Evolutionary conservation across 1,284 basidiomycete species (phyloP).

Genomic region (Austroboletus niveus): DNA sequence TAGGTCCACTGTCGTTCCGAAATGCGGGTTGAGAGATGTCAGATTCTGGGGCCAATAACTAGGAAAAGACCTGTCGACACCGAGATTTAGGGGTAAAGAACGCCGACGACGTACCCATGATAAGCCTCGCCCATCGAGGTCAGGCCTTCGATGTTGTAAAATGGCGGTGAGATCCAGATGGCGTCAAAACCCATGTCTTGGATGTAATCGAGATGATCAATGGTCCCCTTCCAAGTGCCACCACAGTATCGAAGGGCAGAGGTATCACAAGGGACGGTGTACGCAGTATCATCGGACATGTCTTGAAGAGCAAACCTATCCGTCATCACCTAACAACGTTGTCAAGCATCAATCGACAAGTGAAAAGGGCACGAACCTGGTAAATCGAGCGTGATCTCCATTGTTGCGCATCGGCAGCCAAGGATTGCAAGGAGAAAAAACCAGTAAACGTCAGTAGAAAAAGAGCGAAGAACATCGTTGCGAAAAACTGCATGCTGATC

Average conservation of each 20-base stretch:
- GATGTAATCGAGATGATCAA: conserved; percentile 75
- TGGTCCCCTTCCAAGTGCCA: conserved; percentile 71
- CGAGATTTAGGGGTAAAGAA: background rate
- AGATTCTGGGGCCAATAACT: conserved; percentile 65
- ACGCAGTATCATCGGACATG: conserved; percentile 38
- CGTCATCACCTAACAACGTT: conserved; percentile 49
- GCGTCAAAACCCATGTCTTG: conserved; percentile 76
- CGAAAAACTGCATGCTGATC: background rate
- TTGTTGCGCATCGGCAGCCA: conserved; percentile 36
- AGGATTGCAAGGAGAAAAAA: conserved; percentile 12
- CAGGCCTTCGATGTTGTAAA: conserved; percentile 59
- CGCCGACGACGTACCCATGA: conserved; percentile 46
- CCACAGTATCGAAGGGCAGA: conserved; percentile 63
- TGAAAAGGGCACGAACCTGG: conserved; percentile 29
- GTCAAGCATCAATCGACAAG: background rate
- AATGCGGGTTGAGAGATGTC: conserved; percentile 58
- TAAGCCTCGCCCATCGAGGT: conserved; percentile 66
- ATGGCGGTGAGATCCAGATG: conserved; percentile 65
- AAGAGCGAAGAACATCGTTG: conserved; percentile 6
- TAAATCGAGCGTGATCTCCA: conserved; percentile 43
- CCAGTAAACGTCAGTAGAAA: conserved; percentile 7
- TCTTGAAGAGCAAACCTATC: conserved; percentile 69
- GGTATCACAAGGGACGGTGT: conserved; percentile 47
- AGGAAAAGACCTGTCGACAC: background rate
- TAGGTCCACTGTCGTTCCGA: conserved; percentile 64